Percentiles rank a stretch among this genome's conserved stretches.
phyloP scores from a whole-genome alignment of 2,329 filamentous ascomycete species.

The Capronia americana region DNA sequence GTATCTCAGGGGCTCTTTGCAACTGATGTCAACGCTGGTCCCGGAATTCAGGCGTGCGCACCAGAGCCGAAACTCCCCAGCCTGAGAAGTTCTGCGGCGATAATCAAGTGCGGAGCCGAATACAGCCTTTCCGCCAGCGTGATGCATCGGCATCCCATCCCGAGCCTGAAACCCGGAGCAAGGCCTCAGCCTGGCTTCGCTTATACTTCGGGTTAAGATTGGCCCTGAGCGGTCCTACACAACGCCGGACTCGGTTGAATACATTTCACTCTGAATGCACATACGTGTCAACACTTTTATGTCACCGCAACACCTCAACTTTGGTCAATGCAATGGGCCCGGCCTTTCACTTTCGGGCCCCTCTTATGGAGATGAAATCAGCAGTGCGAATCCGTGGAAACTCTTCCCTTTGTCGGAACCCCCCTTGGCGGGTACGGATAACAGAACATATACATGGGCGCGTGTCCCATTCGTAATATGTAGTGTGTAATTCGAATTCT shows the following conservation, averaged over 20 bases:
- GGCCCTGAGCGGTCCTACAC: background rate
- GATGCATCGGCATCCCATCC: too few species aligned
- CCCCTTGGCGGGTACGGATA: background rate
- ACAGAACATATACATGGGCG: background rate
- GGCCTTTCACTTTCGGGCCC: background rate
- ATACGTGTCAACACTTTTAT: background rate
- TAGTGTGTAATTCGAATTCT: background rate
- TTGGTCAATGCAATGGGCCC: background rate
- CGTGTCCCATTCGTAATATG: background rate
- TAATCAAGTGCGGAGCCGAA: background rate
- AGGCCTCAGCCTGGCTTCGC: background rate
- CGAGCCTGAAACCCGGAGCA: background rate
- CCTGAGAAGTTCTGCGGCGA: background rate
- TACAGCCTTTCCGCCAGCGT: background rate
- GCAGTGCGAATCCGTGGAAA: background rate
- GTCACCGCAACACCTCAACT: background rate
- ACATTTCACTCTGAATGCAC: too few species aligned
- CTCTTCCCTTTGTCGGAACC: background rate
- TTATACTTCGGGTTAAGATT: background rate
- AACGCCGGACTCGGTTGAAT: background rate
- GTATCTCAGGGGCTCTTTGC: background rate
- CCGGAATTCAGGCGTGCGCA: background rate
- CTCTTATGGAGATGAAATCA: background rate
- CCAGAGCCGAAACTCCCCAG: background rate
- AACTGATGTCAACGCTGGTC: background rate